Evolutionary conservation across 2,329 filamentous ascomycete species (phyloP).

Genomic region (Pseudogymnoascus sp.): DNA sequence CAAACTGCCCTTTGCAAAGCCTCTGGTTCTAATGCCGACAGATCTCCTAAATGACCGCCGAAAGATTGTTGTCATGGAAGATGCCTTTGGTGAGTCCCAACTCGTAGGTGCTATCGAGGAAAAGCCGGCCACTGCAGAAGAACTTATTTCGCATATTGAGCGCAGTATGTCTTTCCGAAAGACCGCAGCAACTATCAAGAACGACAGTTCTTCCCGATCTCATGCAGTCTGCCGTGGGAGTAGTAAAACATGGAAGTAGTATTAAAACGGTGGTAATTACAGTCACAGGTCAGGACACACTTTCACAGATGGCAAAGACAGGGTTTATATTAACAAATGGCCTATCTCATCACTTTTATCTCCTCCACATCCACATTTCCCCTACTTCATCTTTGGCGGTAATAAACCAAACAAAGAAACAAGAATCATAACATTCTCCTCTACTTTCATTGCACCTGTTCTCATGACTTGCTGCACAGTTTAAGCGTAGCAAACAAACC

Average conservation of each 20-base stretch:
- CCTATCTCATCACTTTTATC: not conserved
- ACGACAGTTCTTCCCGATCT: slow-evolving; percentile 40
- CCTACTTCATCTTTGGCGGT: not conserved
- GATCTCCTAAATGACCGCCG: slow-evolving; percentile 36
- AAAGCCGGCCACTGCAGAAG: slow-evolving; percentile 29
- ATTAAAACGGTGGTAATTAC: not conserved
- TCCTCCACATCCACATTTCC: not conserved
- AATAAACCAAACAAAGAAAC: no score
- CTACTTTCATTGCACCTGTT: not conserved
- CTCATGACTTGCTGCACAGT: not conserved
- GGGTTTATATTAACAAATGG: not conserved
- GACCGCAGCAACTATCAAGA: slow-evolving; percentile 37
- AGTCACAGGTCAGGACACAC: not conserved
- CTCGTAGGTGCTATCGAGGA: slow-evolving; percentile 37
- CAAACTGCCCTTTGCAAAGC: not conserved
- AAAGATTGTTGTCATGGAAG: slow-evolving; percentile 37
- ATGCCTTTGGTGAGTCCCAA: slow-evolving; percentile 37
- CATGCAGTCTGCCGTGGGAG: slow-evolving; percentile 37
- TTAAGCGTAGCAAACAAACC: not conserved
- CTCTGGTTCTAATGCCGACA: slow-evolving; percentile 9
- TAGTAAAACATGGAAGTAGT: not conserved
- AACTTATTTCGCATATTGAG: slow-evolving; percentile 80
- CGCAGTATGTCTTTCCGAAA: slow-evolving; percentile 44
- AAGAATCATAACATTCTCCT: not conserved
- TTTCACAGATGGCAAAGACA: not conserved